A percentile compares a stretch with the other conserved stretches of the same genome.
phyloP scores from a whole-genome alignment of 208 protist species.

The Acanthamoeba healyi region DNA sequence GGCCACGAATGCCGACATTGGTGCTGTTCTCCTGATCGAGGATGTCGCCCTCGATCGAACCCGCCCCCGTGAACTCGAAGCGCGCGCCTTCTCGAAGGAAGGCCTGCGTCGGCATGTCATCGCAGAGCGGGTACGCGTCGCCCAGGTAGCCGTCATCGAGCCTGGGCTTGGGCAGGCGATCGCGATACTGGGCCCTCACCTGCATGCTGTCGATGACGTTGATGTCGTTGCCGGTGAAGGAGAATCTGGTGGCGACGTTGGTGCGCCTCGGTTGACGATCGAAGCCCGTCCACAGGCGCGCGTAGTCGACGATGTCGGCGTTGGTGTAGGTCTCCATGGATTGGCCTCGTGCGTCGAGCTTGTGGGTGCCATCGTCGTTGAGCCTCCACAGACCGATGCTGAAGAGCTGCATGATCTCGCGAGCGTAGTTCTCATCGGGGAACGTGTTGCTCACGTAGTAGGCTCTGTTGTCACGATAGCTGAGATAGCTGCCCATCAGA shows the following conservation, averaged over 20 bases:
- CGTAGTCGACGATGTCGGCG: constrained; percentile 73
- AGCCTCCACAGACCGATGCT: constrained; percentile 74
- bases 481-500: constrained; percentile 78
- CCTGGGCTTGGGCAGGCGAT: constrained; percentile 74
- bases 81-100: constrained; percentile 47
- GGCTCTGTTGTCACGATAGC: constrained; percentile 19
- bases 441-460: constrained; percentile 5
- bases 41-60: constrained; percentile 18
- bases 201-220: constrained; percentile 72
- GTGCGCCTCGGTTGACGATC: background rate
- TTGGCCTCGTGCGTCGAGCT: constrained; percentile 41
- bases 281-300: constrained; percentile 76
- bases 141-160: constrained; percentile 75
- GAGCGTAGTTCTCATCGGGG: constrained; percentile 82
- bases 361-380: constrained; percentile 70
- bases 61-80: constrained; percentile 20
- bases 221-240: background rate
- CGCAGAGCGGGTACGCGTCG: constrained; percentile 75
- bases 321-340: constrained; percentile 74
- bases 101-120: constrained; percentile 53
- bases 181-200: constrained; percentile 18
- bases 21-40: constrained; percentile 3
- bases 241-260: constrained; percentile 67
- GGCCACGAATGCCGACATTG: constrained; percentile 33
- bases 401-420: constrained; percentile 83